Conservation (phyloP, 345 rosid genomes). For the Camelina laxa region DNA sequence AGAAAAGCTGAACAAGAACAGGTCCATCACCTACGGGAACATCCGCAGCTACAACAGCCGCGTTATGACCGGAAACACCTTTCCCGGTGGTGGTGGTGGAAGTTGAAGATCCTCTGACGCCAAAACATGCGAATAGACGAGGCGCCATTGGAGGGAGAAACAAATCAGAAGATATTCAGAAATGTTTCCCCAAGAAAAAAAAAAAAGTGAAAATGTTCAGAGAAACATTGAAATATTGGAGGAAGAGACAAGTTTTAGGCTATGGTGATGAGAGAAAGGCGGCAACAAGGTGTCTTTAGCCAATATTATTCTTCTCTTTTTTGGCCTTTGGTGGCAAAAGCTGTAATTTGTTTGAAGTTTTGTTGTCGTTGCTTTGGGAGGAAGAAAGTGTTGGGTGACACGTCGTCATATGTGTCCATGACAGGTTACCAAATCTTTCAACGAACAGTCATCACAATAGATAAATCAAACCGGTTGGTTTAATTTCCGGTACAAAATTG, state of each 20-base stretch:
- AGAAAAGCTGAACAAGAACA: constrained; percentile 78
- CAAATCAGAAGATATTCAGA: constrained; percentile 18
- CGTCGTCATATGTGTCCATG: constrained; percentile 23
- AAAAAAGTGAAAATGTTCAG: constrained; percentile 17
- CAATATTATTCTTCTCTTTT: not conserved
- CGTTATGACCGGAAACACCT: constrained; percentile 17
- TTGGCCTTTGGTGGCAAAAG: constrained; percentile 23
- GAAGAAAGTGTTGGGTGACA: constrained; percentile 42
- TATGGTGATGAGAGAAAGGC: constrained; percentile 54
- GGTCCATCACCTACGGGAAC: constrained; percentile 52
- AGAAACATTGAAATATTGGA: constrained; percentile 22
- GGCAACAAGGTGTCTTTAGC: constrained; percentile 36
- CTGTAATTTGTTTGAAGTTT: constrained; percentile 23
- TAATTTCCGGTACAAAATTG: not conserved
- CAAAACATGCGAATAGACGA: constrained; percentile 75
- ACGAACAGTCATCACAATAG: not conserved
- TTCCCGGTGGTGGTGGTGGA: constrained; percentile 34
- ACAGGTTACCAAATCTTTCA: constrained; percentile 40
- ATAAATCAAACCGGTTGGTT: constrained; percentile 8
- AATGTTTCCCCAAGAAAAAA: constrained; percentile 41
- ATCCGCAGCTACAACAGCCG: constrained; percentile 43
- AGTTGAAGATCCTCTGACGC: constrained; percentile 42
- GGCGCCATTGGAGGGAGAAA: constrained; percentile 55
- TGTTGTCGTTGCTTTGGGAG: constrained; percentile 18
- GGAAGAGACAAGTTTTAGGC: constrained; percentile 23